Base-by-base conservation (phyloP, 208 protist genomes). In the Wallacemonas sp. region DNA sequence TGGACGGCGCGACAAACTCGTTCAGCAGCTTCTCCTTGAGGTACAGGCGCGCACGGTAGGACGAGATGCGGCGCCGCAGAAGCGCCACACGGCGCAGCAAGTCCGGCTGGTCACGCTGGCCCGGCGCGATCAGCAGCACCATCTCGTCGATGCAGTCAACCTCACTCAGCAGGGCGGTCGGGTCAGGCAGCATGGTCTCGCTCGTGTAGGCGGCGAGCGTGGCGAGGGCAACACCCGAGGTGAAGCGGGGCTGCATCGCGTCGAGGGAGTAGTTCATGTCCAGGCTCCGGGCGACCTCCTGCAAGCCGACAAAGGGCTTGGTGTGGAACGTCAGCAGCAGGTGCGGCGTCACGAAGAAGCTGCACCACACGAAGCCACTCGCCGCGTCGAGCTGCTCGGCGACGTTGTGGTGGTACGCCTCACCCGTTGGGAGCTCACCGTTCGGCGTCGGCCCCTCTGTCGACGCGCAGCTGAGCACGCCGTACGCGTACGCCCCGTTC, bases 121-220 rank as follows among this genome's bases (percentile, higher is more conserved):
- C 86, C 1, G 89, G 86, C 8, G 87, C 85, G 66, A 96, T 88
- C 16, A 93, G 79, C 48, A 94, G 70, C 54, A 92, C 83, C 85
- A 96, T 93, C 71, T 96, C 90, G 54, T 96, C 85, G 23, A 96
- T 85, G 61, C 75, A 78, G 68, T 92, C 87, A 43, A 96, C 90
- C 68, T 96, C 85, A 32, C 76, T 83, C 27, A 96, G 64, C 39
- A 93, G 62, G 47, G 74, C 56, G n/a, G 83, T 87, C 32, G 81
- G 82, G 64, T 93, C 81, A 2, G 85, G 82, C 26, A 96, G 62
- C 63, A 73, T 69, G 60, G 82, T 79, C 74, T 92, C 89, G 61
- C 65, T 88, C 1, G 76, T 78, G 62, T 85, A 92, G 49, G 74
- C 76, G 8, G 85, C 63, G 21, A 92, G 72, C 43, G 82, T 79